phyloP scores from a whole-genome alignment of 495 filamentous ascomycete genomes.

The Recurvomyces mirabilis region DNA sequence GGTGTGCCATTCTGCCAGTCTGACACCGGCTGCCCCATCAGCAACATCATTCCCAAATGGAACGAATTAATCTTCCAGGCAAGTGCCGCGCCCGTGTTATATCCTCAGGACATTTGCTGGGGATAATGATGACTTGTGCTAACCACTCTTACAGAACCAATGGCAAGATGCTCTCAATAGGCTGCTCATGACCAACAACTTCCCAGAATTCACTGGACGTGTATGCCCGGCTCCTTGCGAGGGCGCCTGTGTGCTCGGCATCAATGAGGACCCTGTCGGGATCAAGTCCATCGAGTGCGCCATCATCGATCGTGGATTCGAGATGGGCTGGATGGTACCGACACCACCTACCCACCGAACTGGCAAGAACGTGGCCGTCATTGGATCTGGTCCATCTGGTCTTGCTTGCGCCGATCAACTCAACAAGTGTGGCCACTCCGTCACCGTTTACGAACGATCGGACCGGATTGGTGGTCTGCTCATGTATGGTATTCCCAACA shows the following conservation, averaged over 20 bases:
- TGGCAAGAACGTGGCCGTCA: conserved; percentile 83
- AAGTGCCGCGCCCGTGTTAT: too few relatives aligned
- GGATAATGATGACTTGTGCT: too few relatives aligned
- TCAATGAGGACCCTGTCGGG: conserved; percentile 95
- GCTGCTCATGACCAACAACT: conserved; percentile 98
- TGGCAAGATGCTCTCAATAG: conserved; percentile 95
- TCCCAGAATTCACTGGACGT: conserved; percentile 97
- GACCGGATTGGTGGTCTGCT: conserved; percentile 89
- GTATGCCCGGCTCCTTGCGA: conserved; percentile 98
- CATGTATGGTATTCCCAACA: conserved; percentile 99
- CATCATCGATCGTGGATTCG: conserved; percentile 97
- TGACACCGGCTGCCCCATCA: conserved; percentile 93
- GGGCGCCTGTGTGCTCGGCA: conserved; percentile 92
- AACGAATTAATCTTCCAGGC: conserved; percentile 91
- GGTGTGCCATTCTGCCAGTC: conserved; percentile 99
- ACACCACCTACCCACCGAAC: conserved; percentile 66
- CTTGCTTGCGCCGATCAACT: conserved; percentile 90
- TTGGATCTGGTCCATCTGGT: conserved; percentile 90
- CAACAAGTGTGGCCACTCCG: conserved; percentile 81
- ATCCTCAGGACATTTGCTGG: too few relatives aligned
- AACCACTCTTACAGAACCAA: too few relatives aligned
- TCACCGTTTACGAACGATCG: conserved; percentile 92
- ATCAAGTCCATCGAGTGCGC: conserved; percentile 99
- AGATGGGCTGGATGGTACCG: conserved; percentile 99
- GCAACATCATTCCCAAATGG: conserved; percentile 99